phyloP scores from a whole-genome alignment of 495 filamentous ascomycete genomes.

The Evernia prunastri region DNA sequence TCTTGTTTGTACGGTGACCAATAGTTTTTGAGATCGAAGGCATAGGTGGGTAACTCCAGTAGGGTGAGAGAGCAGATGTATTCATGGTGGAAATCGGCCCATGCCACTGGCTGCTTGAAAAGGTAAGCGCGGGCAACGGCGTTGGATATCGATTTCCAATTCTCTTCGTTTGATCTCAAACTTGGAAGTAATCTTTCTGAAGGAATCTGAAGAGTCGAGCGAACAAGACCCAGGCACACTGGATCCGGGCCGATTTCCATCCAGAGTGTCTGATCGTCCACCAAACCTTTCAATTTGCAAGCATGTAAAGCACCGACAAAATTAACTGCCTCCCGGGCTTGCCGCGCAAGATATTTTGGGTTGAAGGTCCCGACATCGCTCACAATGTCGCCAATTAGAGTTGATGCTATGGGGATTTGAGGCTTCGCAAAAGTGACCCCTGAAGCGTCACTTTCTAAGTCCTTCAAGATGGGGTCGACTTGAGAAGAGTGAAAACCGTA shows the following conservation, averaged over 20 bases:
- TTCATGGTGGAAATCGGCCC: conserved; percentile 58
- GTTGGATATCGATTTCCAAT: conserved; percentile 49
- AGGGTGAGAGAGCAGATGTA: conserved; percentile 42
- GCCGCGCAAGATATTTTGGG: conserved; percentile 28
- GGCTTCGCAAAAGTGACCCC: conserved; percentile 54
- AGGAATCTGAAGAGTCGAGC: conserved; percentile 40
- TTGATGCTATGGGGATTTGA: conserved; percentile 59
- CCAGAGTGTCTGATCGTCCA: conserved; percentile 38
- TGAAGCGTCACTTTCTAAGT: conserved; percentile 53
- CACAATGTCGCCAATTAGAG: conserved; percentile 57
- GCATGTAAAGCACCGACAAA: conserved; percentile 22
- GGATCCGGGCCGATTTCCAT: conserved; percentile 57
- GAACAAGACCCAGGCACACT: conserved; percentile 50
- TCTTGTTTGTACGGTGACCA: conserved; percentile 57
- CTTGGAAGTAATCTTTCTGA: background rate
- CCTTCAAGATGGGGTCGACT: conserved; percentile 65
- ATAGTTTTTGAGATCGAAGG: conserved; percentile 60
- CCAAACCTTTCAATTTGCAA: conserved; percentile 39
- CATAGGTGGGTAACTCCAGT: conserved; percentile 56
- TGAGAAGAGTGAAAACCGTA: conserved; percentile 79
- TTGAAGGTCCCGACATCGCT: conserved; percentile 43
- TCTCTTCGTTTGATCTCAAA: conserved; percentile 33
- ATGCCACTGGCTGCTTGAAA: conserved; percentile 50
- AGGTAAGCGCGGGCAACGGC: conserved; percentile 49
- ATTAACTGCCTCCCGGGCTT: conserved; percentile 22